Evolutionary conservation across 352 stramenopile species (phyloP), one percentile per base, ranked within the genome.

Genomic region (Phytophthora agathidicida): DNA sequence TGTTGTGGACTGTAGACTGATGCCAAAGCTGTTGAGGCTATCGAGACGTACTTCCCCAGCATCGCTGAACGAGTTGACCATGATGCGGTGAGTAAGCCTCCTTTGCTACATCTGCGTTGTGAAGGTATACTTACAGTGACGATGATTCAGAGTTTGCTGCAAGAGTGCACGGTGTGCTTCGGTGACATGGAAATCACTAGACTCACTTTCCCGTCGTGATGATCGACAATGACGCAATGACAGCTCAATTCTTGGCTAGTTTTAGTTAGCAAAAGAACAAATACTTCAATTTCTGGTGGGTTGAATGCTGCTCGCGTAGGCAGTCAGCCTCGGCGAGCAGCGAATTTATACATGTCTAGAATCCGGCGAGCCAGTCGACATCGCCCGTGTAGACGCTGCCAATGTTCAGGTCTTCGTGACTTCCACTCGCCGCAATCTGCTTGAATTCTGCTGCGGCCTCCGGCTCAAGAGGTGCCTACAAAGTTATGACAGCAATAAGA

Each of bases 281-380:
- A 71, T 71, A 71, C 37, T 71, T 68, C 48, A 66, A 54, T 53
- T 71, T 46, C 27, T 48, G 23, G 30, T 48, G 30, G 13, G 45
- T 42, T 48, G 41, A n/a, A 30, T 36, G 38, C 43, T 50, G 39
- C 24, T 68, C 24, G 37, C 24, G 30, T 17, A 11, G 5, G 31
- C 31, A 43, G 38, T 33, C 35, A 49, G 31, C 30, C 10, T 53
- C 19, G 13, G 16, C 38, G 46, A 51, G 52, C 23, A 26, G 48
- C 49, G 27, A 59, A 53, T 71, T 67, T 64, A 63, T 52, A 69
- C 58, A 72, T 53, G 52, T 70, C 58, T 76, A 76, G 47, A 95
- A 95, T 23, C 83, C 81, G 37, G 68, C 74, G 24, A 96, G 75
- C 84, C 84, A 96, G 52, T 88, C 79, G 28, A 65, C 68, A 38